Percentiles rank a stretch among this genome's conserved stretches.
These are phyloP conservation scores for Gigaspora rosea DNA, from an alignment of 192 early-diverging fungal genomes.

Conservation along the genomic window DNA sequence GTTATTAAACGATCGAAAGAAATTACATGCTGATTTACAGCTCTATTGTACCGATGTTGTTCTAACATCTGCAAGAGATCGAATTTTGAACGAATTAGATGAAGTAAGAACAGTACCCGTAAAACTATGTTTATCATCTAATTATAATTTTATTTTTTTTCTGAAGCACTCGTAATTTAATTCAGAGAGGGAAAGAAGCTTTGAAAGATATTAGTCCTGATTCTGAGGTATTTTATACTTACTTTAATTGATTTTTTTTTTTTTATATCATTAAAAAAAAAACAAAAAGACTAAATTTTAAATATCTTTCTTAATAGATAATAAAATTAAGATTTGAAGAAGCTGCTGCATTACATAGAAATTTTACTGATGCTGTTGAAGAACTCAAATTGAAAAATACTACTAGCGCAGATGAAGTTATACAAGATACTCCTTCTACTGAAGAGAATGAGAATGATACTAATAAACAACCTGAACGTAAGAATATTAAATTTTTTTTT, in stretches of 20 bases:
- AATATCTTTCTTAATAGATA: slow-evolving; percentile 29
- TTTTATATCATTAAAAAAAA: not conserved
- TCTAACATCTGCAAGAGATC: slow-evolving; percentile 43
- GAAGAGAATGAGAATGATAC: not conserved
- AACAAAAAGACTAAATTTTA: not conserved
- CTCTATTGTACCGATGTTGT: slow-evolving; percentile 48
- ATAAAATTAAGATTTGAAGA: slow-evolving; percentile 47
- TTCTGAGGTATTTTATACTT: slow-evolving; percentile 37
- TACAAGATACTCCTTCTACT: not conserved
- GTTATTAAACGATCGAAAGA: slow-evolving; percentile 44
- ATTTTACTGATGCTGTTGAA: slow-evolving; percentile 41
- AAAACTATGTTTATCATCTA: slow-evolving; percentile 15
- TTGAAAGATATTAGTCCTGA: slow-evolving; percentile 45
- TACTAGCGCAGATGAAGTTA: not conserved
- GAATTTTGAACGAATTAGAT: slow-evolving; percentile 44
- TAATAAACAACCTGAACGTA: not conserved
- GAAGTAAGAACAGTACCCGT: slow-evolving; percentile 32
- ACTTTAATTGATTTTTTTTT: not conserved
- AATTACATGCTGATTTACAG: slow-evolving; percentile 44
- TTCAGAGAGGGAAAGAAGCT: slow-evolving; percentile 40
- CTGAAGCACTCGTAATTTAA: slow-evolving; percentile 30
- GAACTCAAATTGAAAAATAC: slow-evolving; percentile 33
- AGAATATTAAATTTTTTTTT: not conserved
- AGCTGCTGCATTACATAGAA: slow-evolving; percentile 39
- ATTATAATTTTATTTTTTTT: slow-evolving; percentile 26